Evolutionary conservation across 2,329 filamentous ascomycete genomes (phyloP).

Genomic region (Colletotrichum limetticola): DNA sequence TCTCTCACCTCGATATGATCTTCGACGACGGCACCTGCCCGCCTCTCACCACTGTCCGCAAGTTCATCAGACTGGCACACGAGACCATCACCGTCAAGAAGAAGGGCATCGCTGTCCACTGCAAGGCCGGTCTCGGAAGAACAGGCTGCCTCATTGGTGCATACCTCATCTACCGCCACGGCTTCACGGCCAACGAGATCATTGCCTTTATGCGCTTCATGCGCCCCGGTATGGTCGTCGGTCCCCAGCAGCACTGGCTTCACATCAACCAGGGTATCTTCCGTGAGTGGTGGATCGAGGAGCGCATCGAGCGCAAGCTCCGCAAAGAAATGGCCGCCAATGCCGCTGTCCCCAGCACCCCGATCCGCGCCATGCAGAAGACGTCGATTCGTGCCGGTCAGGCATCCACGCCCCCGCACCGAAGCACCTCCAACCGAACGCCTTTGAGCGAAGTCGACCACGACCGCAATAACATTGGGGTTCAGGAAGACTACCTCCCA

Average conservation of each 20-base stretch:
- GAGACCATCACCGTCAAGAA: conserved; percentile 92
- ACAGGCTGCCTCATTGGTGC: conserved; percentile 97
- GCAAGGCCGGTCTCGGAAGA: conserved; percentile 95
- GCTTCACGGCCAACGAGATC: conserved; percentile 96
- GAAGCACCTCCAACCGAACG: conserved; percentile 77
- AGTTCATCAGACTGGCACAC: conserved; percentile 94
- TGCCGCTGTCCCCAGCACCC: conserved; percentile 66
- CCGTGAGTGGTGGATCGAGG: conserved; percentile 98
- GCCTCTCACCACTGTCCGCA: conserved; percentile 85
- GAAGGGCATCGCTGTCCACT: conserved; percentile 96
- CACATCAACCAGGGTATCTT: conserved; percentile 97
- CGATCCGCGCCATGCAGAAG: conserved; percentile 71
- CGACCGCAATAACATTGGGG: conserved; percentile 74
- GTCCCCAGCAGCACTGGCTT: conserved; percentile 98
- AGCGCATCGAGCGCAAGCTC: conserved; percentile 78
- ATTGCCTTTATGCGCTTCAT: conserved; percentile 99
- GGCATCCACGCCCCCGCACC: conserved; percentile 85
- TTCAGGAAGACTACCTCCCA: conserved; percentile 91
- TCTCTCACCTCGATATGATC: conserved; percentile 98
- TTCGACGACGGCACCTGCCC: conserved; percentile 99
- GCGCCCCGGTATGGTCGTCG: conserved; percentile 98
- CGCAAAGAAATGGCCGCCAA: conserved; percentile 67
- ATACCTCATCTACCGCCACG: conserved; percentile 96
- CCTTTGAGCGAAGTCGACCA: conserved; percentile 95
- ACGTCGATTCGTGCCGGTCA: conserved; percentile 69